Base-by-base conservation (phyloP, 805 yeast species). In the Ogataea naganishii region DNA sequence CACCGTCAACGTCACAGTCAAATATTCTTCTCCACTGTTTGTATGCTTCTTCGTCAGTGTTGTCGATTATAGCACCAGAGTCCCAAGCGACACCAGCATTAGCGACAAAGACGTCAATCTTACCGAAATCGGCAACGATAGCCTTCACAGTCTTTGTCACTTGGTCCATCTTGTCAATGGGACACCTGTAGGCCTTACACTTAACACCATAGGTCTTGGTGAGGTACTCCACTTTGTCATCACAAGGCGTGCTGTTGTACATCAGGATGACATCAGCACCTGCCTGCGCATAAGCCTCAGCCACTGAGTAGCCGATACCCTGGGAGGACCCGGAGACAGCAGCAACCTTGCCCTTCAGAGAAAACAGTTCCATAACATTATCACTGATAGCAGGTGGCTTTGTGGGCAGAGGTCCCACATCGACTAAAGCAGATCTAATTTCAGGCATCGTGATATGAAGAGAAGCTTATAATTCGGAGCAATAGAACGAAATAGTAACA, bases 71-170 rank as follows among this genome's bases (percentile, higher is more conserved):
- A 13, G 69, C 69, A 14, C 88, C 86, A 18, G 69, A 63, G 14
- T 73, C 66, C 94, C 94, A 84, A 11, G 85, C 76, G 27, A 83
- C 74, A 24, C 95, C 95, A 10, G 95, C 95, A 53, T 85, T 85
- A 44, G 94, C 94, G 27, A 85, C 92, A 46, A 82, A 79, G 17
- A 83, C 61, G 54, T 85, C 95, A 41, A 85, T 73, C 37, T 72
- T 72, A 18, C 89, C 92, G 51, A 85, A 84, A 47, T 83, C 94
- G 35, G 56, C 40, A 38, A 63, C 69, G 37, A 75, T 72, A 51
- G 64, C 65, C 22, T 47, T 51, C 30, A 79, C 60, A 11, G 71
- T 63, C 13, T 40, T 41, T 37, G 66, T 67, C 27, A 79, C 83
- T 8, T 51, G 62, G 13, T 59, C 65, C 28, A 62, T 39, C 38